These are phyloP conservation scores for Orobanche coerulescens DNA, from an alignment of 257 asterid genomes.

Conservation along the genomic window DNA sequence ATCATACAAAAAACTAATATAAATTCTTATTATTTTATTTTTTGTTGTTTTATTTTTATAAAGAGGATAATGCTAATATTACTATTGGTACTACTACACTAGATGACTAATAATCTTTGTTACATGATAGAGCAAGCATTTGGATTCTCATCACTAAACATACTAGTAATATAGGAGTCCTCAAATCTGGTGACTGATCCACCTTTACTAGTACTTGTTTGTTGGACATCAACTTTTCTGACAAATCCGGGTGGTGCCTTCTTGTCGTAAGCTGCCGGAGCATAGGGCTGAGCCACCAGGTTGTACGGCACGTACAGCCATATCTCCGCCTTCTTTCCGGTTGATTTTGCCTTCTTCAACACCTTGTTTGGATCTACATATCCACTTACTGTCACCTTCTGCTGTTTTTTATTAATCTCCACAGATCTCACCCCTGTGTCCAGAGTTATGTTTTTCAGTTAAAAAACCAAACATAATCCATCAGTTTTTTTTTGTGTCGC, in stretches of 20 bases:
- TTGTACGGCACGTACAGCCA: too few species aligned
- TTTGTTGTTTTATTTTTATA: too few species aligned
- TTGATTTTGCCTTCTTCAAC: conserved; percentile 64
- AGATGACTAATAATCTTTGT: too few species aligned
- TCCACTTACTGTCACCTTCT: conserved; percentile 72
- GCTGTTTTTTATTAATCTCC: conserved; percentile 71
- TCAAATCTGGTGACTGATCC: conserved; percentile 35
- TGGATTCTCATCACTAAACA: too few species aligned
- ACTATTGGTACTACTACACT: too few species aligned
- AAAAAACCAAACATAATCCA: too few species aligned
- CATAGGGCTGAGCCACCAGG: conserved; percentile 82
- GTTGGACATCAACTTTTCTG: conserved; percentile 43
- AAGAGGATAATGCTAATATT: too few species aligned
- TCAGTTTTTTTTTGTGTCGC: too few species aligned
- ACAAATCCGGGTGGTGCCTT: conserved; percentile 84
- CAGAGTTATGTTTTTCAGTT: too few species aligned
- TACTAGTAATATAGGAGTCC: conserved; percentile 48
- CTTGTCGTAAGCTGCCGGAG: conserved; percentile 64
- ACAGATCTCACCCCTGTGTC: conserved; percentile 66
- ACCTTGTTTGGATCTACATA: conserved; percentile 58
- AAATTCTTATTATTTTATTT: too few species aligned
- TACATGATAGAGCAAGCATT: too few species aligned
- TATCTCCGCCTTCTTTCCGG: conserved; percentile 76
- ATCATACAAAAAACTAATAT: too few species aligned
- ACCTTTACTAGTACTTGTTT: not conserved